Conservation (phyloP, 805 yeast species). For the Candida stauntonica region DNA sequence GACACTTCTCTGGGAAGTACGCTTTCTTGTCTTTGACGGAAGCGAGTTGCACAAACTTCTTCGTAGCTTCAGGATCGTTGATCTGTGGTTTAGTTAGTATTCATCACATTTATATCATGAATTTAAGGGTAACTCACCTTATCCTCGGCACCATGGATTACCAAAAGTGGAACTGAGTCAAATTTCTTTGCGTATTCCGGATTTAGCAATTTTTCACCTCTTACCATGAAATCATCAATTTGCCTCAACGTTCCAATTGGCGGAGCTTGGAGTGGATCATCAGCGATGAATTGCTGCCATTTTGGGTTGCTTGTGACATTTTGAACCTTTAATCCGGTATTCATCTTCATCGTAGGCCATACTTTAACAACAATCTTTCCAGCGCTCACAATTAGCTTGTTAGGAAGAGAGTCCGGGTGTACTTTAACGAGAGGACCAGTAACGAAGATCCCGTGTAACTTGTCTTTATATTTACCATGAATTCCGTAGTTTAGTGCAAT, state of each 20-base stretch:
- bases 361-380: conserved; percentile 38
- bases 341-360: conserved; percentile 47
- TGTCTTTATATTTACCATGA: conserved; percentile 44
- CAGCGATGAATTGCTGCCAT: conserved; percentile 42
- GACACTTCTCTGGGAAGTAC: conserved; percentile 28
- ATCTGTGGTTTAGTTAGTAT: conserved; percentile 35
- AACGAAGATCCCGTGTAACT: conserved; percentile 43
- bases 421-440: conserved; percentile 58
- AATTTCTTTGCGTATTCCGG: conserved; percentile 29
- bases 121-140: conserved; percentile 46
- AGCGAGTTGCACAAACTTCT: conserved; percentile 13
- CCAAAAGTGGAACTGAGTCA: conserved; percentile 42
- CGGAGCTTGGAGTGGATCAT: conserved; percentile 42
- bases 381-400: conserved; percentile 34
- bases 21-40: conserved; percentile 20
- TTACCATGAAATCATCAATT: conserved; percentile 51
- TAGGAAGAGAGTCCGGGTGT: conserved; percentile 59
- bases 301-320: conserved; percentile 46
- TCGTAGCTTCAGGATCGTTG: conserved; percentile 36
- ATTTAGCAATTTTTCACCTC: conserved; percentile 48
- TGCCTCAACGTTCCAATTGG: conserved; percentile 49
- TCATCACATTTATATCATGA: not conserved
- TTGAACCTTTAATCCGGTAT: conserved; percentile 52
- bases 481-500: conserved; percentile 59
- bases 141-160: conserved; percentile 64